These are phyloP conservation scores for Rosellinia necatrix DNA, from an alignment of 2,329 filamentous ascomycete species.

Conservation along the genomic window DNA sequence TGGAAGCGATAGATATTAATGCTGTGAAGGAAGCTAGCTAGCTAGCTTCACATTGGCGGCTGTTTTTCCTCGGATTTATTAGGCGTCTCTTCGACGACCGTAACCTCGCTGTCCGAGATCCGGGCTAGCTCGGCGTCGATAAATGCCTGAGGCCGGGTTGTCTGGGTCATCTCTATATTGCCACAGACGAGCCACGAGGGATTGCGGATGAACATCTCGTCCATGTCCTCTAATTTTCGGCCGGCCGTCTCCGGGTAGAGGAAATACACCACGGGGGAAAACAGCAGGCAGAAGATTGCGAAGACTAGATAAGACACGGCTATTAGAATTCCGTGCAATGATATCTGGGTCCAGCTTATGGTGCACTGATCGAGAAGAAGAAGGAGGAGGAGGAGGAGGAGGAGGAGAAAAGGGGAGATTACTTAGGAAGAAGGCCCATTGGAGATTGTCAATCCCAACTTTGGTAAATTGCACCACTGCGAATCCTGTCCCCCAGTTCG, in stretches of 20 bases:
- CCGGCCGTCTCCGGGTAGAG: constrained; percentile 52
- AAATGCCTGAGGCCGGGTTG: constrained; percentile 42
- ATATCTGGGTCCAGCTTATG: neutral
- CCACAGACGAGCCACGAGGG: constrained; percentile 42
- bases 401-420: no score
- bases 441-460: constrained; percentile 46
- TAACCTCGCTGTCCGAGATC: constrained; percentile 19
- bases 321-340: constrained; percentile 7
- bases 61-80: constrained; percentile 4
- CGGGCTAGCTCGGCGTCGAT: constrained; percentile 42
- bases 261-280: constrained; percentile 47
- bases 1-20: no score
- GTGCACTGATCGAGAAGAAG: neutral
- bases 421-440: constrained; percentile 51
- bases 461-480: constrained; percentile 52
- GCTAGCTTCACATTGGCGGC: neutral
- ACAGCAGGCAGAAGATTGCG: constrained; percentile 33
- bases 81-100: constrained; percentile 17
- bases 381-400: neutral
- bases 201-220: constrained; percentile 46
- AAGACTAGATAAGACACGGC: constrained; percentile 31
- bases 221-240: constrained; percentile 59
- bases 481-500: constrained; percentile 51
- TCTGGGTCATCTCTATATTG: constrained; percentile 42
- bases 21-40: no score